Evolutionary conservation across 2,329 filamentous ascomycete species (phyloP).

Genomic region (Curvularia sp.): DNA sequence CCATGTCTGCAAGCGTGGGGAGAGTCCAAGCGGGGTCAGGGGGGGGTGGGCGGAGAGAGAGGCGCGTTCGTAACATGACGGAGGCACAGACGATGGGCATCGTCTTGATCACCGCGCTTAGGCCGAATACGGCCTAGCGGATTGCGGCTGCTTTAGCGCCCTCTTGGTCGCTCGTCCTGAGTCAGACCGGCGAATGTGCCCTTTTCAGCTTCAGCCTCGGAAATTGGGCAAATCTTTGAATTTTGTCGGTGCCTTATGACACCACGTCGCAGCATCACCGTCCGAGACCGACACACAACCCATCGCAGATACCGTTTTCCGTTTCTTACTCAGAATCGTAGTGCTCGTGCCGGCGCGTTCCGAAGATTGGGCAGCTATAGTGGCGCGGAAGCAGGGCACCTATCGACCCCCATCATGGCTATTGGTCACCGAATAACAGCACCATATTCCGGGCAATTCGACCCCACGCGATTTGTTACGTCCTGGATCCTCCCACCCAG

Average conservation of each 20-base stretch:
- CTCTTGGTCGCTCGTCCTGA: slow-evolving; percentile 2
- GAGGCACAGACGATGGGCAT: slow-evolving; percentile 5
- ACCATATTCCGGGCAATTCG: slow-evolving; percentile 47
- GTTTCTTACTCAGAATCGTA: background rate
- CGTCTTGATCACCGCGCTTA: background rate
- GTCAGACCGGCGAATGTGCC: slow-evolving; percentile 7
- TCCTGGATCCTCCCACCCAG: slow-evolving; percentile 80
- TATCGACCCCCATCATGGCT: slow-evolving; percentile 32
- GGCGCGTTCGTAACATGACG: slow-evolving; percentile 12
- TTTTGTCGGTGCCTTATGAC: slow-evolving; percentile 14
- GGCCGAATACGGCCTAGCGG: background rate
- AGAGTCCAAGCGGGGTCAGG: slow-evolving; percentile 30
- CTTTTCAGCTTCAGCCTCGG: slow-evolving; percentile 23
- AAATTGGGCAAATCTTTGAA: slow-evolving; percentile 15
- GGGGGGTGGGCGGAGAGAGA: slow-evolving; percentile 7
- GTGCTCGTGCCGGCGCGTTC: slow-evolving; percentile 3
- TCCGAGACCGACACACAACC: slow-evolving; percentile 8
- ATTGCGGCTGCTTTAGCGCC: background rate
- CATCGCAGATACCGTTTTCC: background rate
- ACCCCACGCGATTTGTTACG: slow-evolving; percentile 71
- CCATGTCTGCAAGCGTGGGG: slow-evolving; percentile 27
- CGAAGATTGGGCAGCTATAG: slow-evolving; percentile 5
- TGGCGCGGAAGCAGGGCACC: slow-evolving; percentile 10
- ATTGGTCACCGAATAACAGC: slow-evolving; percentile 32
- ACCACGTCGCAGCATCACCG: slow-evolving; percentile 17